phyloP scores from a whole-genome alignment of 306 rosid species.

The Vicia sativa region DNA sequence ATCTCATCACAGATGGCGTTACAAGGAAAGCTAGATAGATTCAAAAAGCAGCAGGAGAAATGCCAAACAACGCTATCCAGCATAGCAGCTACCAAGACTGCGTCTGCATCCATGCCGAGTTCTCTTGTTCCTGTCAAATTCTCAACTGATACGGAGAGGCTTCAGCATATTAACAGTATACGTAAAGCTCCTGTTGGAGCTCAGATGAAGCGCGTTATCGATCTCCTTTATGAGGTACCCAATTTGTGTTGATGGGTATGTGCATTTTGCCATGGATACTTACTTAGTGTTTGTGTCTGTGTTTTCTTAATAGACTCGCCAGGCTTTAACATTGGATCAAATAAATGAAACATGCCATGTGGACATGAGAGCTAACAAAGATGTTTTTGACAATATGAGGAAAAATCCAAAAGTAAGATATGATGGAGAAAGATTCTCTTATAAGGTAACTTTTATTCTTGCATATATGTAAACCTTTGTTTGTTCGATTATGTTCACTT shows the following conservation, averaged over 20 bases:
- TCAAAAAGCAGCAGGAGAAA: constrained; percentile 72
- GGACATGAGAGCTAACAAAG: constrained; percentile 78
- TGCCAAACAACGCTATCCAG: constrained; percentile 59
- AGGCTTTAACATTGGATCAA: constrained; percentile 76
- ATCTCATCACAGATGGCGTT: constrained; percentile 58
- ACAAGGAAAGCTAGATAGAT: constrained; percentile 60
- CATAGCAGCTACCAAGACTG: constrained; percentile 55
- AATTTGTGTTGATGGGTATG: neutral
- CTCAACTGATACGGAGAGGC: constrained; percentile 92
- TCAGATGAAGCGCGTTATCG: constrained; percentile 96
- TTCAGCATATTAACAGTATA: constrained; percentile 81
- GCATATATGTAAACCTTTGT: neutral
- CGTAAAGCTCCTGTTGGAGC: constrained; percentile 90
- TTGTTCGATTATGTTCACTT: constrained; percentile 6
- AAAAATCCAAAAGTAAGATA: constrained; percentile 85
- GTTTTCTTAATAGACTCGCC: constrained; percentile 68
- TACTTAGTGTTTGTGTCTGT: constrained; percentile 11
- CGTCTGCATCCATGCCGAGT: constrained; percentile 36
- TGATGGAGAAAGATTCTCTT: constrained; percentile 85
- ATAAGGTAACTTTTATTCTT: constrained; percentile 62
- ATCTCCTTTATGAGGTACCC: constrained; percentile 76
- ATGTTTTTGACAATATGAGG: constrained; percentile 87
- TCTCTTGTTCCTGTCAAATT: constrained; percentile 75
- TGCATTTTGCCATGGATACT: constrained; percentile 15
- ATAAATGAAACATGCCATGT: constrained; percentile 86